Evolutionary conservation across 1,139 yeast genomes (phyloP).

Genomic region (Saccharomyces hybrid): DNA sequence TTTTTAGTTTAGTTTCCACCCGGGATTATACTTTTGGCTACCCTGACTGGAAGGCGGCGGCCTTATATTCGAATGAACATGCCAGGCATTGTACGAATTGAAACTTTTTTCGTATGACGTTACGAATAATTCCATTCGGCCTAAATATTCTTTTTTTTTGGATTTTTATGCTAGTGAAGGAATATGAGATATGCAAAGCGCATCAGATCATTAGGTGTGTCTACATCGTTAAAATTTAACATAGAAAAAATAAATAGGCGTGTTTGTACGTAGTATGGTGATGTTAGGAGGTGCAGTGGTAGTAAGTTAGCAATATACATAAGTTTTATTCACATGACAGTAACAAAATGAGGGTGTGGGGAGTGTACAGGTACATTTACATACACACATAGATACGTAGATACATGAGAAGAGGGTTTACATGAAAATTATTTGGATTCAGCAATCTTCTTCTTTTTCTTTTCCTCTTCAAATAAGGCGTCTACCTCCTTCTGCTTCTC

Average conservation of each 20-base stretch:
- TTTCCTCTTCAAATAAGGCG: slow-evolving; percentile 26
- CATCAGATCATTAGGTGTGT: too few species aligned
- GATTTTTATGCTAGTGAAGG: not conserved
- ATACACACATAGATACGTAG: not conserved
- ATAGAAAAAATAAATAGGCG: not conserved
- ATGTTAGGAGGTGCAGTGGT: not conserved
- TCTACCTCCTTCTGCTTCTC: slow-evolving; percentile 41
- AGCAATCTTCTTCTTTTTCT: slow-evolving; percentile 12
- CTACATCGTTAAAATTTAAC: too few species aligned
- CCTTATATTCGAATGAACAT: not conserved
- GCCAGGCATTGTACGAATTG: not conserved
- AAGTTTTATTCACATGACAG: not conserved
- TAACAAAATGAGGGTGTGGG: not conserved
- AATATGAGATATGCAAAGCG: too few species aligned
- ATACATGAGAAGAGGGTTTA: not conserved
- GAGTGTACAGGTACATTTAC: not conserved
- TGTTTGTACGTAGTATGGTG: not conserved
- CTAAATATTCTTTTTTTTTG: not conserved
- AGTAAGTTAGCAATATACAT: not conserved
- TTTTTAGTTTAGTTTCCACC: not conserved
- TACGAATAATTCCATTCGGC: not conserved
- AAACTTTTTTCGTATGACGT: not conserved
- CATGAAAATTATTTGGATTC: not conserved
- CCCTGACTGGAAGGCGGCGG: not conserved
- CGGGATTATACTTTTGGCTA: not conserved